Evolutionary conservation across 768 basidiomycete species (phyloP).

Genomic region (Leucocoprinus birnbaumii): DNA sequence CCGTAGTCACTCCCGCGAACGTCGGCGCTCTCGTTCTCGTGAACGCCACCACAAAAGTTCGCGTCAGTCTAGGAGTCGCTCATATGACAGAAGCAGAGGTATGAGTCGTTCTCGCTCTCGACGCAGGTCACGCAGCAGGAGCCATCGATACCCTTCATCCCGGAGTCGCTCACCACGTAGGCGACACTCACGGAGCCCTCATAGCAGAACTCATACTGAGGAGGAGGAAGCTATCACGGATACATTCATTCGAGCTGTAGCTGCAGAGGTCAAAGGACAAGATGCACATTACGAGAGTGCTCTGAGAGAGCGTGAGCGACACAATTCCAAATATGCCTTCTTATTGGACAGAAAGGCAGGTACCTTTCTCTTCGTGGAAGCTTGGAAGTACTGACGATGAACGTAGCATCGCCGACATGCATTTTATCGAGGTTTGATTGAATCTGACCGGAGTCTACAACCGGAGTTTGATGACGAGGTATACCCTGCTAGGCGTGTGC

Average conservation of each 20-base stretch:
- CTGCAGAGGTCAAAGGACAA: constrained; percentile 80
- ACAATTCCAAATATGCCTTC: constrained; percentile 83
- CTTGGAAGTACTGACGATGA: constrained; percentile 7
- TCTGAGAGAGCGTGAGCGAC: constrained; percentile 71
- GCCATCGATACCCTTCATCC: constrained; percentile 30
- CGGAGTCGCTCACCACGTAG: constrained; percentile 47
- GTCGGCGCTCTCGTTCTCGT: constrained; percentile 38
- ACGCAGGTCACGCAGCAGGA: constrained; percentile 29
- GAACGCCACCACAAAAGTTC: constrained; percentile 35
- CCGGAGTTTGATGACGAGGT: constrained; percentile 85
- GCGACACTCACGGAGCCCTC: constrained; percentile 51
- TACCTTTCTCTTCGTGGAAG: constrained; percentile 4
- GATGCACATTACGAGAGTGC: constrained; percentile 73
- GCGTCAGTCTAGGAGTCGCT: constrained; percentile 48
- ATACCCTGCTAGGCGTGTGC: constrained; percentile 12
- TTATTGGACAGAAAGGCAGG: constrained; percentile 56
- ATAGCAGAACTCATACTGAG: constrained; percentile 36
- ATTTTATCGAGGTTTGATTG: constrained; percentile 67
- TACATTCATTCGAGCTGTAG: constrained; percentile 84
- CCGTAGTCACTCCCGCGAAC: constrained; percentile 36
- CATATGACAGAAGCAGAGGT: constrained; percentile 33
- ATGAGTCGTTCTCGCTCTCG: constrained; percentile 42
- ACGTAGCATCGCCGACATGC: constrained; percentile 67
- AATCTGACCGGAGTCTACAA: constrained; percentile 49
- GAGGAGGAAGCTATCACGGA: constrained; percentile 76